Percentiles rank a stretch among this genome's conserved stretches.
phyloP scores from a whole-genome alignment of 2,329 filamentous ascomycete species.

The Calonectria ilicicola region DNA sequence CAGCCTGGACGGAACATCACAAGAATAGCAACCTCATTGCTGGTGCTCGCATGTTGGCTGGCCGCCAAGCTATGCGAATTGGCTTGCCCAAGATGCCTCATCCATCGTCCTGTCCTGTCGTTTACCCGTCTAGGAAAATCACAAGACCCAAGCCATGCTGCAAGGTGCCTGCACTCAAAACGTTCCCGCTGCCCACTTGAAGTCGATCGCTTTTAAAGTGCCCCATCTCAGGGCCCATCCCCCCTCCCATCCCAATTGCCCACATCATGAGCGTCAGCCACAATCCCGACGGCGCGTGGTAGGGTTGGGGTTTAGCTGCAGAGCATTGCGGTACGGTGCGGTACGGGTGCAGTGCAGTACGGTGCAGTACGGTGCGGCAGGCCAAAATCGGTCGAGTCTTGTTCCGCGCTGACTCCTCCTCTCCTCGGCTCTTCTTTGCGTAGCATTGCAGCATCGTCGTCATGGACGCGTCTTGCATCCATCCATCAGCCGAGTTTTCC shows the following conservation, averaged over 20 bases:
- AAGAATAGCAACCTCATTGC: neutral
- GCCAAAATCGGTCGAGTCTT: neutral
- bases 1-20: neutral
- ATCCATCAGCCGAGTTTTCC: conserved; percentile 7
- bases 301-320: neutral
- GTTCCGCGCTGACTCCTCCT: neutral
- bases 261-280: conserved; percentile 30
- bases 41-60: neutral
- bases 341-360: neutral
- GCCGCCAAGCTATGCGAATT: neutral
- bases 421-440: neutral
- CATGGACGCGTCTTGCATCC: conserved; percentile 19
- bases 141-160: neutral
- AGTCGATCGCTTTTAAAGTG: conserved; percentile 1
- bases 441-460: conserved; percentile 21
- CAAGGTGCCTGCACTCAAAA: neutral
- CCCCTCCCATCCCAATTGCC: neutral
- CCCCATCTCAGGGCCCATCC: neutral
- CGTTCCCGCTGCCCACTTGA: neutral
- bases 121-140: neutral
- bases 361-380: neutral
- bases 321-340: neutral
- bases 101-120: neutral
- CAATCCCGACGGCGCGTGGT: conserved; percentile 34
- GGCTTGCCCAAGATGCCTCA: neutral